phyloP scores from a whole-genome alignment of 257 asterid genomes.

The Solanum megistacrolobum region DNA sequence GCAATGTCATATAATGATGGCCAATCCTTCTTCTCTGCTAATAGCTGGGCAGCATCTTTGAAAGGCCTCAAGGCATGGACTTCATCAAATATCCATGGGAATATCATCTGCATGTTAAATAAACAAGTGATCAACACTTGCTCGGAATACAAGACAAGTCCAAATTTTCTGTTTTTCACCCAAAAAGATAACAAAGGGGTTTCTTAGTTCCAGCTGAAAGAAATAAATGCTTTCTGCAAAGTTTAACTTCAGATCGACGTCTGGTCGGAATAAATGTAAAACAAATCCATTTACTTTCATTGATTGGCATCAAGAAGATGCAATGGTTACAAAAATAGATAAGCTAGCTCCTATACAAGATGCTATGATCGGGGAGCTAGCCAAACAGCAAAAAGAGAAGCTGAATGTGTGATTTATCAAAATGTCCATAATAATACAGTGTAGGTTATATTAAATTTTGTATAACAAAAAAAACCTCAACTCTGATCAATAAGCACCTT shows the following conservation, averaged over 20 bases:
- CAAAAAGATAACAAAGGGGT: neutral
- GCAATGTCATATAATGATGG: constrained; percentile 63
- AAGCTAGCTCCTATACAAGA: neutral
- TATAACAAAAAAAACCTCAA: neutral
- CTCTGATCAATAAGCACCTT: neutral
- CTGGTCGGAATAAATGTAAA: neutral
- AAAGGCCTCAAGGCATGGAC: constrained; percentile 68
- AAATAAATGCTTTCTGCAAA: neutral
- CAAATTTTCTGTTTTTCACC: neutral
- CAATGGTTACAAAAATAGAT: neutral
- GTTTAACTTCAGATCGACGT: neutral
- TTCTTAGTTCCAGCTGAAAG: neutral
- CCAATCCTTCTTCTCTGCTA: constrained; percentile 88
- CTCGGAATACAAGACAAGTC: neutral
- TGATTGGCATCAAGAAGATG: neutral
- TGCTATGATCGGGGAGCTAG: neutral
- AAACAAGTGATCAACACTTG: neutral
- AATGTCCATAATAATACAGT: neutral
- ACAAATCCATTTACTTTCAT: neutral
- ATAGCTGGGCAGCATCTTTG: constrained; percentile 63
- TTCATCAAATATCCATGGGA: constrained; percentile 95
- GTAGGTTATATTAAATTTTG: neutral
- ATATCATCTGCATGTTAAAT: constrained; percentile 56
- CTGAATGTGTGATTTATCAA: neutral
- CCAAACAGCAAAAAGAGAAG: neutral